A percentile compares a stretch with the other conserved stretches of the same genome.
phyloP scores from a whole-genome alignment of 2,329 filamentous ascomycete species.

The Trichoderma semiorbis region DNA sequence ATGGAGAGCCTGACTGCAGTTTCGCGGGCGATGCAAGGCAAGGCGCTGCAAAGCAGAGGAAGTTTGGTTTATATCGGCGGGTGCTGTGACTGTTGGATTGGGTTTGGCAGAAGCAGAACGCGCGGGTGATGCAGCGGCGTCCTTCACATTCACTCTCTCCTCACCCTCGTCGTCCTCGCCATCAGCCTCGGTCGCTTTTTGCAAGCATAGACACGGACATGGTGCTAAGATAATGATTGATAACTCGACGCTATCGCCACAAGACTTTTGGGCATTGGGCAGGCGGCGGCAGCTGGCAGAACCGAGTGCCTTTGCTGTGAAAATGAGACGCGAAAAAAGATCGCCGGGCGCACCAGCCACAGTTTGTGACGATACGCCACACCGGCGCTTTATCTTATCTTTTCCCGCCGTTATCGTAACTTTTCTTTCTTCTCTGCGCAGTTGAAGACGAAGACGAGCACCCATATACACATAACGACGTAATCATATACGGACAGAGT shows the following conservation, averaged over 20 bases:
- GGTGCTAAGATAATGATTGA: neutral
- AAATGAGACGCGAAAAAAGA: neutral
- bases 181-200: conserved; percentile 13
- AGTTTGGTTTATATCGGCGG: neutral
- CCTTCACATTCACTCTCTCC: conserved; percentile 16
- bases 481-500: neutral
- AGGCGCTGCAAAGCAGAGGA: neutral
- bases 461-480: no score
- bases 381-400: conserved; percentile 1
- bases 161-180: conserved; percentile 15
- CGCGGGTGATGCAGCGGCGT: neutral
- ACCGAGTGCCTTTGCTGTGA: neutral
- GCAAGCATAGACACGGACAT: neutral
- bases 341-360: neutral
- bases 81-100: neutral
- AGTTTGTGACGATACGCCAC: neutral
- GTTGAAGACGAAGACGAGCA: neutral
- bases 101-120: neutral
- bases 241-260: conserved; percentile 5
- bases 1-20: neutral
- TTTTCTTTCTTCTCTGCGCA: conserved; percentile 27
- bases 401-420: conserved; percentile 16
- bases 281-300: conserved; percentile 19
- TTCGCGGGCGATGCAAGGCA: neutral
- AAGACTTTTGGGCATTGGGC: neutral